phyloP scores from a whole-genome alignment of 2,329 filamentous ascomycete genomes.

The Apiospora arundinis region DNA sequence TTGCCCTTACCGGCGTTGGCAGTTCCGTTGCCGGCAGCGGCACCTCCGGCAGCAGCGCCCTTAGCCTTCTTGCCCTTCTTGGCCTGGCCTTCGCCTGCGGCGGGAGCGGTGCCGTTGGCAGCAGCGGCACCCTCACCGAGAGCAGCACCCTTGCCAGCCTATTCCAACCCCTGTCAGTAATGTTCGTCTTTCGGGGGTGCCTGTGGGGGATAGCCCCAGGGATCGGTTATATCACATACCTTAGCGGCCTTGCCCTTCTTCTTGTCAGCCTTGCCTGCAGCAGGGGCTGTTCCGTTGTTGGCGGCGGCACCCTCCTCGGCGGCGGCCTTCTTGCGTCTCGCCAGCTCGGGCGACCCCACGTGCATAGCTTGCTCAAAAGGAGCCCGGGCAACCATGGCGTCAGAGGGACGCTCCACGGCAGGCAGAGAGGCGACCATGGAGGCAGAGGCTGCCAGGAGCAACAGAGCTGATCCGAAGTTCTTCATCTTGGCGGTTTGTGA shows the following conservation, averaged over 20 bases:
- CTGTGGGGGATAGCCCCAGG: background rate
- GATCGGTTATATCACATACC: background rate
- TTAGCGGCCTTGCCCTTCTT: constrained; percentile 20
- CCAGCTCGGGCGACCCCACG: constrained; percentile 12
- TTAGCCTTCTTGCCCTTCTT: constrained; percentile 15
- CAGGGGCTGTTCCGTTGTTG: constrained; percentile 13
- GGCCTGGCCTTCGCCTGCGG: constrained; percentile 3
- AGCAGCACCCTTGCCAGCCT: constrained; percentile 10
- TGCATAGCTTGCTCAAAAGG: constrained; percentile 11
- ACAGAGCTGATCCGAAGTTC: constrained; percentile 24
- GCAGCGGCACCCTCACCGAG: background rate
- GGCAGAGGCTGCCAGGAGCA: constrained; percentile 27
- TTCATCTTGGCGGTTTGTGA: constrained; percentile 24
- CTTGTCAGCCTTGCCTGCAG: constrained; percentile 13
- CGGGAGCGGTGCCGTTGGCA: constrained; percentile 14
- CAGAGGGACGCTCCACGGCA: background rate
- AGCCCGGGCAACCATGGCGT: constrained; percentile 21
- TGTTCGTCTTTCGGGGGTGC: background rate
- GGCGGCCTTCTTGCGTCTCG: constrained; percentile 18
- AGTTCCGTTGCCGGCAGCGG: constrained; percentile 18
- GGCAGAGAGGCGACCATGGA: constrained; percentile 24
- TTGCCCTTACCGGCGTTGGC: constrained; percentile 16
- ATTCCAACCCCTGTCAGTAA: background rate
- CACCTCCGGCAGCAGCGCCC: background rate
- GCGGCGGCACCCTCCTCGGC: background rate